These are phyloP conservation scores for Auriculariales sp. DNA, from an alignment of 768 basidiomycete species.

Conservation along the genomic window DNA sequence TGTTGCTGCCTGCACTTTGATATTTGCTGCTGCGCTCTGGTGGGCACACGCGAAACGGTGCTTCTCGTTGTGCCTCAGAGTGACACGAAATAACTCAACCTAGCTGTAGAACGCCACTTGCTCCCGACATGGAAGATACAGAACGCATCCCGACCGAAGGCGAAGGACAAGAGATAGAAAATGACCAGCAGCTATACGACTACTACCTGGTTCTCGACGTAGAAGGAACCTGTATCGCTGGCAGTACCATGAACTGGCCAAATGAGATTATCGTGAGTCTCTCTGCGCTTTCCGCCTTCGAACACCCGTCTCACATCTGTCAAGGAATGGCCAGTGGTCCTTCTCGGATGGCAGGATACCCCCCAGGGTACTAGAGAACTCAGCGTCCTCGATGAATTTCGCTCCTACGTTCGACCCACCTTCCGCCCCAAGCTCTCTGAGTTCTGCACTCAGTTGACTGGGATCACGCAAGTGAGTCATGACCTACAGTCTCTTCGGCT, in stretches of 20 bases:
- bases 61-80: no score
- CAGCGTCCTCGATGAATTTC: conserved; percentile 67
- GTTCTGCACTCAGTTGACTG: conserved; percentile 81
- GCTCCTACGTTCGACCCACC: conserved; percentile 72
- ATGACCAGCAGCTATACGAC: conserved; percentile 53
- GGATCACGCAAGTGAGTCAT: conserved; percentile 83
- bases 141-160: no score
- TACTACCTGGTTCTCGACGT: conserved; percentile 81
- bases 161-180: no score
- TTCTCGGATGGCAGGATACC: conserved; percentile 79
- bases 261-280: conserved; percentile 87
- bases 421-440: conserved; percentile 70
- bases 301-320: neutral
- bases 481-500: no score
- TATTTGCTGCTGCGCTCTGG: neutral
- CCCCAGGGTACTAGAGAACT: conserved; percentile 37
- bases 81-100: no score
- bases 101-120: no score
- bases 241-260: conserved; percentile 65
- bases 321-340: conserved; percentile 90
- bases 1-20: no score
- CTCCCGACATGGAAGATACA: no score
- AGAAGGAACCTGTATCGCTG: conserved; percentile 66
- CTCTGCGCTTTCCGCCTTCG: conserved; percentile 1
- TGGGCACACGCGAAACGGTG: no score